Evolutionary conservation across 1,139 yeast genomes (phyloP).

Genomic region (Komagataea norvegica): DNA sequence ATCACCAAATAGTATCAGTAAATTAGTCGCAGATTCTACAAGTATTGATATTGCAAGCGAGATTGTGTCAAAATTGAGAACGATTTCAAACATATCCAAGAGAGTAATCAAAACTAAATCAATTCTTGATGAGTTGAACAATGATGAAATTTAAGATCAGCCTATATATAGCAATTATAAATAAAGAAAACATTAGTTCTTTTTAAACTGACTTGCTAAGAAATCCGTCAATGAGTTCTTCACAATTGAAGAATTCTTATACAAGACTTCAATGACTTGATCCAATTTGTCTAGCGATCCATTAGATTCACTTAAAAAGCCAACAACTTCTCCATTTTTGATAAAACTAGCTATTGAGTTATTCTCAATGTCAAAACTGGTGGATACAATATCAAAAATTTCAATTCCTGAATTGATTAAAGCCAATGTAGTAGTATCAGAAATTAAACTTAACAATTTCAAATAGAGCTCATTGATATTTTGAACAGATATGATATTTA

Average conservation of each 20-base stretch:
- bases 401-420: conserved; percentile 82
- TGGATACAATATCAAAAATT: conserved; percentile 68
- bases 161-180: neutral
- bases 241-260: conserved; percentile 10
- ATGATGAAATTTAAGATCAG: conserved; percentile 6
- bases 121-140: conserved; percentile 28
- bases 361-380: conserved; percentile 46
- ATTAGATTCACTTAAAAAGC: conserved; percentile 31
- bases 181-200: neutral
- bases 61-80: conserved; percentile 30
- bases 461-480: conserved; percentile 26
- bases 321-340: conserved; percentile 32
- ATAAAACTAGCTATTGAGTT: conserved; percentile 31
- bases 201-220: conserved; percentile 9
- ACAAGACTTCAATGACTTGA: conserved; percentile 17
- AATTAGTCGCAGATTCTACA: conserved; percentile 25
- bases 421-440: conserved; percentile 46
- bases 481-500: conserved; percentile 57
- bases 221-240: conserved; percentile 18
- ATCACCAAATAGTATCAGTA: conserved; percentile 26
- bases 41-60: conserved; percentile 33
- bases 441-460: conserved; percentile 23
- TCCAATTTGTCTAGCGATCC: conserved; percentile 23
- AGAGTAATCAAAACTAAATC: conserved; percentile 31
- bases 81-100: conserved; percentile 28